Evolutionary conservation across 2,329 filamentous ascomycete species (phyloP), one percentile per base, ranked within the genome.

Genomic region (Clarireedia paspali): DNA sequence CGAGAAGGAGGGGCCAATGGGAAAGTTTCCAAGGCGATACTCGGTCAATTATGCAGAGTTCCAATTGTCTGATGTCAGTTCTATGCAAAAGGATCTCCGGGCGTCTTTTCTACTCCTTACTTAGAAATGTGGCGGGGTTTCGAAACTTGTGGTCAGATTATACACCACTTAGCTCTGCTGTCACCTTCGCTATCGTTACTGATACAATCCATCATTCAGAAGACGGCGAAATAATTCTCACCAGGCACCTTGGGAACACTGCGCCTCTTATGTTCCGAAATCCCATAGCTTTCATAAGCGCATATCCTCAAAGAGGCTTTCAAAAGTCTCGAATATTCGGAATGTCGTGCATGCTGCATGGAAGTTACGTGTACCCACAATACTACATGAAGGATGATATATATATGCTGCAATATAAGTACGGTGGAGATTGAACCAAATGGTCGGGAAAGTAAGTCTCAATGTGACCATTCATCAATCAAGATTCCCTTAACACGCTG

Each of bases 1-100:
- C 45, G 24, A 48, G 24, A 34, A 12, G 5, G 20, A n/a, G 20
- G 27, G n/a, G 23, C 24, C 52, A 42, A 17, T 24, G 17, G 24
- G 34, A 39, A 48, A 49, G 51, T 30, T 15, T 42, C 44, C 34
- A 40, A 17, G 23, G 12, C 23, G n/a, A 42, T 49, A 30, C 17
- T 54, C 45, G 52, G 45, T 27, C 45, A 54, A 42, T 40, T 46
- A 54, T 54, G 52, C 52, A 54, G 34, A 53, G 30, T 10, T 27
- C 49, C 51, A 49, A 54, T 54, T 26, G 27, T 54, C 6, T 53
- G 27, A 53, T 47, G 40, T n/a, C 50, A 9, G 50, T 26, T 36
- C n/a, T 38, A 40, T 54, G 45, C 36, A 54, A 36, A 49, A 49
- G 30, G 52, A 54, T 42, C 45, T 39, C 47, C 34, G 27, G n/a